A percentile compares a stretch with the other conserved stretches of the same genome.
phyloP scores from a whole-genome alignment of 805 yeast genomes.

The Danielia oregonensis region DNA sequence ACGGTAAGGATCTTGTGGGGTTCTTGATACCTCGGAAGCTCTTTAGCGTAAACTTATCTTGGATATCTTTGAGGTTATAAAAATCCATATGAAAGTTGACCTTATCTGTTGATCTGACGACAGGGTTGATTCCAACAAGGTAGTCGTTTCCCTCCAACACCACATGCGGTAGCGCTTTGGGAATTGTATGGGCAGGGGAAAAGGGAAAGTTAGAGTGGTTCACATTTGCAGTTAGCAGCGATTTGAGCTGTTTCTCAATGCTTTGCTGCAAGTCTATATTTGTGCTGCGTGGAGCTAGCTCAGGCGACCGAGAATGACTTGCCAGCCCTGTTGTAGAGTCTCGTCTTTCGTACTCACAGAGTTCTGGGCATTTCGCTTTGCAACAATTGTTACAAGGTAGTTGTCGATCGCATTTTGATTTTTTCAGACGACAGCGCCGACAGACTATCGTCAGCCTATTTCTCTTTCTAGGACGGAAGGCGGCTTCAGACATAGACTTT shows the following conservation, averaged over 20 bases:
- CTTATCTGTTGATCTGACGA: constrained; percentile 10
- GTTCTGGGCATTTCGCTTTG: constrained; percentile 9
- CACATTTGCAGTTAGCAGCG: background rate
- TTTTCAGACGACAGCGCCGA: constrained; percentile 14
- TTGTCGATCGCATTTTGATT: constrained; percentile 12
- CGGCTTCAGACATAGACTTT: no score
- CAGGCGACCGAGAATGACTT: background rate
- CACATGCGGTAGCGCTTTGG: background rate
- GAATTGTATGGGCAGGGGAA: background rate
- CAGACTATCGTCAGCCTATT: constrained; percentile 14
- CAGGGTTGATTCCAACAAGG: constrained; percentile 13
- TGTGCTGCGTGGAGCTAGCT: background rate
- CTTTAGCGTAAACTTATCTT: background rate
- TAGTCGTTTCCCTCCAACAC: constrained; percentile 1
- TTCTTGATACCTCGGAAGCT: constrained; percentile 3
- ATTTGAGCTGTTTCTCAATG: constrained; percentile 1
- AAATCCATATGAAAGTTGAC: constrained; percentile 15
- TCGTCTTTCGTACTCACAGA: constrained; percentile 10
- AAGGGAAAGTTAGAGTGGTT: background rate
- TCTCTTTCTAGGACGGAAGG: constrained; percentile 3
- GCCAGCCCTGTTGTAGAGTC: background rate
- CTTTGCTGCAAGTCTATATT: background rate
- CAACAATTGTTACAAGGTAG: constrained; percentile 13
- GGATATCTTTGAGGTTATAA: background rate
- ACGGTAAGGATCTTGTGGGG: constrained; percentile 10